phyloP scores from a whole-genome alignment of 306 rosid species.

The Argentina anserina region DNA sequence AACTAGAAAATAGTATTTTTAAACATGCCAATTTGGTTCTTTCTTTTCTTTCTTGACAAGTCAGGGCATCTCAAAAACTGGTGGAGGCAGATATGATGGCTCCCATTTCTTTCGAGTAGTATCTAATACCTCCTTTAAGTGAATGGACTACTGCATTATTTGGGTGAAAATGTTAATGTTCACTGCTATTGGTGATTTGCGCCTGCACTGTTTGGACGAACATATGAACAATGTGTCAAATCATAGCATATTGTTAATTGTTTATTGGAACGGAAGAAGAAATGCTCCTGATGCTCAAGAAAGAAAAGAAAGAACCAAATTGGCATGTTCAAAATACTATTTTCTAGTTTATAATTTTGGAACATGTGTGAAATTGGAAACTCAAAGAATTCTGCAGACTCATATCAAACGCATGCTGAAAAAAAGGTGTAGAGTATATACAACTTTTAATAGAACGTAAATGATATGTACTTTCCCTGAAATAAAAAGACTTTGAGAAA shows the following conservation, averaged over 20 bases:
- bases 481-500: no score
- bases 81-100: conserved; percentile 9
- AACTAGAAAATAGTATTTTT: background rate
- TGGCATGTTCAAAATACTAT: background rate
- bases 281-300: background rate
- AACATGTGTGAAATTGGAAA: background rate
- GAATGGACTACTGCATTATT: background rate
- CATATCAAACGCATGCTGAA: background rate
- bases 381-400: background rate
- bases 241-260: conserved; percentile 23
- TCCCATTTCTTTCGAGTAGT: conserved; percentile 23
- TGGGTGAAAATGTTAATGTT: conserved; percentile 4
- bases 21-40: background rate
- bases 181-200: conserved; percentile 4
- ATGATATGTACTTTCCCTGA: no score
- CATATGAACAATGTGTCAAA: conserved; percentile 35
- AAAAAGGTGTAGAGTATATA: no score
- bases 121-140: conserved; percentile 29
- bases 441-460: no score
- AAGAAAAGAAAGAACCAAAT: background rate
- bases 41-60: background rate
- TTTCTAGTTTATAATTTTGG: background rate
- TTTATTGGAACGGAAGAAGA: background rate
- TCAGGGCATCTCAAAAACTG: conserved; percentile 27
- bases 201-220: conserved; percentile 22